These are phyloP conservation scores for Fusarium mangiferae DNA, from an alignment of 2,329 filamentous ascomycete genomes.

Conservation along the genomic window DNA sequence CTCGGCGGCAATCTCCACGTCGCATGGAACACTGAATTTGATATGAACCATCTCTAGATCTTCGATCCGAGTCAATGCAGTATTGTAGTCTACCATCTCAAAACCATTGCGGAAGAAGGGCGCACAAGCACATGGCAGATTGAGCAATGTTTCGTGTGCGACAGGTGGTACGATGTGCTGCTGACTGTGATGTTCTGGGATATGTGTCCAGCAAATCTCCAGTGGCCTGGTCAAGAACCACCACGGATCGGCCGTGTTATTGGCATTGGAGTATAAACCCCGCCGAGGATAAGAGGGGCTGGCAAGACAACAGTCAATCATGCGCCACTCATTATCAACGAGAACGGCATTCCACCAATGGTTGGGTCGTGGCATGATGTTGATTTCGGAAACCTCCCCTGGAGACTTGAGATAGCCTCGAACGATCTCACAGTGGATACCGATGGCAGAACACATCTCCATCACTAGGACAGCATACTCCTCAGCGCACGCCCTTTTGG, in stretches of 20 bases:
- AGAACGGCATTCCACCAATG: conserved; percentile 98
- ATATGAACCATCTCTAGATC: conserved; percentile 94
- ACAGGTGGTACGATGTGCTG: conserved; percentile 94
- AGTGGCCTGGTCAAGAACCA: conserved; percentile 93
- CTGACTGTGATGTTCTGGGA: conserved; percentile 86
- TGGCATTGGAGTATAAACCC: conserved; percentile 77
- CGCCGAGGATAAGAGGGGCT: conserved; percentile 90
- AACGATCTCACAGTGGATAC: conserved; percentile 87
- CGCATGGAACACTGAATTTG: conserved; percentile 85
- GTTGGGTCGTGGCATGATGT: conserved; percentile 85
- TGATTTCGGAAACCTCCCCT: conserved; percentile 83
- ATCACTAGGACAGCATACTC: conserved; percentile 89
- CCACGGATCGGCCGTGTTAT: conserved; percentile 81
- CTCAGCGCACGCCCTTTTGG: conserved; percentile 83
- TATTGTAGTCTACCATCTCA: conserved; percentile 90
- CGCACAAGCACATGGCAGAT: conserved; percentile 86
- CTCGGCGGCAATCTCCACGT: conserved; percentile 92
- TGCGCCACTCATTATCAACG: conserved; percentile 94
- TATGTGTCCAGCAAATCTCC: conserved; percentile 95
- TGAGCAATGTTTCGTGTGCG: conserved; percentile 84
- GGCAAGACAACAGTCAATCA: conserved; percentile 93
- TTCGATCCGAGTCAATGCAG: conserved; percentile 84
- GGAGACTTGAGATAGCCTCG: conserved; percentile 91
- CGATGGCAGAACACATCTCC: conserved; percentile 94
- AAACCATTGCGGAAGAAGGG: conserved; percentile 86